Evolutionary conservation across 2,329 filamentous ascomycete species (phyloP), one percentile per base, ranked within the genome.

Genomic region (Nemania serpens): DNA sequence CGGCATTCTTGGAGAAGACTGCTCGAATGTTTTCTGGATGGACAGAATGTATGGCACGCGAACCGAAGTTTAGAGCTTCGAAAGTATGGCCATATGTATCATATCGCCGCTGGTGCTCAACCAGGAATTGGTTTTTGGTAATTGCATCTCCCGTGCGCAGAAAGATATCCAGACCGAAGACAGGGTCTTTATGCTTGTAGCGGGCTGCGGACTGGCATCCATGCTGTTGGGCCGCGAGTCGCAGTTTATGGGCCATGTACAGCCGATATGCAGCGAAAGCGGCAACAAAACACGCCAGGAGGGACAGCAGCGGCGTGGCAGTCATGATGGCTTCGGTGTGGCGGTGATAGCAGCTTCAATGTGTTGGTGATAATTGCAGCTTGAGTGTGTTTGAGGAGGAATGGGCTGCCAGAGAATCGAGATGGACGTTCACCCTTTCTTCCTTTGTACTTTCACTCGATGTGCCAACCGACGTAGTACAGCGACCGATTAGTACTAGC

Each of bases 81-180:
- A 48, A 48, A 34, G 46, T 48, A 36, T 48, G 46, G 29, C 66
- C 64, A 63, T 63, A 64, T 58, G 63, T 62, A 62, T 68, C 64
- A 55, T 63, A 68, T 61, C 66, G 63, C 59, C 61, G 66, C 64
- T 68, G 66, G 52, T 66, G 65, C 52, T 67, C 63, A 42, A 58
- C 63, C 59, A 67, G 51, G 43, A 67, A 67, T 48, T 63, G 49
- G 58, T 67, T 67, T 34, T 67, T 67, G 59, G 65, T 59, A 41
- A 67, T 64, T 25, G 66, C 66, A 59, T 64, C 58, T 46, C 57
- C 66, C 18, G 66, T 66, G 42, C 63, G 51, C 61, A 68, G 62
- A 50, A 68, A 68, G 43, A 66, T 64, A 61, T 68, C 66, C 54
- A 68, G 53, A 54, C 66, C 66, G 42, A 68, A 65, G 25, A 66